phyloP scores from a whole-genome alignment of 345 rosid genomes.

The Aquilaria malaccensis region DNA sequence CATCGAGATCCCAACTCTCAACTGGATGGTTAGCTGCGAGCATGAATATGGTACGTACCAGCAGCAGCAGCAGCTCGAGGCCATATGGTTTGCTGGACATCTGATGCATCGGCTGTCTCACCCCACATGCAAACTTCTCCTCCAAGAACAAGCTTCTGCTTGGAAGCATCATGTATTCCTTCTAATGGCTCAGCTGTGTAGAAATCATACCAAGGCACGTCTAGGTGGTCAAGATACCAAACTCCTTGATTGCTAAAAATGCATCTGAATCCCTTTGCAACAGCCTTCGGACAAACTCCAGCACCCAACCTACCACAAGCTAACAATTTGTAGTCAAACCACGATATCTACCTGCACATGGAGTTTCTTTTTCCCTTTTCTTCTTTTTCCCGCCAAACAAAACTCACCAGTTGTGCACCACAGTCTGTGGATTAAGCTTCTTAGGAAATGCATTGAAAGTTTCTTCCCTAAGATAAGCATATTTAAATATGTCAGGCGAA shows the following conservation, averaged over 20 bases:
- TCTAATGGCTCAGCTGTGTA: conserved; percentile 78
- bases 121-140: conserved; percentile 99
- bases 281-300: conserved; percentile 78
- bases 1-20: too few relatives aligned
- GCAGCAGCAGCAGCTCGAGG: conserved; percentile 94
- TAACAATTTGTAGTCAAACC: background rate
- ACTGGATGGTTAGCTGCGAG: too few relatives aligned
- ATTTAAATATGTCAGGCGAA: background rate
- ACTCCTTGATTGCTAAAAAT: conserved; percentile 81
- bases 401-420: conserved; percentile 84
- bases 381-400: background rate
- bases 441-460: conserved; percentile 50
- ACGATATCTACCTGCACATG: background rate
- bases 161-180: conserved; percentile 50
- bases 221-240: conserved; percentile 92
- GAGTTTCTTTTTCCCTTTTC: too few relatives aligned
- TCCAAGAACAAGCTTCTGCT: conserved; percentile 72
- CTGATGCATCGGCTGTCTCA: conserved; percentile 78
- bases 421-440: conserved; percentile 67
- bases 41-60: conserved; percentile 27
- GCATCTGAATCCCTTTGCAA: conserved; percentile 86
- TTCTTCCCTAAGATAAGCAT: conserved; percentile 59
- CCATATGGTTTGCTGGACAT: conserved; percentile 86
- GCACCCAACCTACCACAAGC: conserved; percentile 56
- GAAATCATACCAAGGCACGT: conserved; percentile 68